Evolutionary conservation across 306 rosid species (phyloP), one percentile per base, ranked within the genome.

Genomic region (Trifolium dubium): DNA sequence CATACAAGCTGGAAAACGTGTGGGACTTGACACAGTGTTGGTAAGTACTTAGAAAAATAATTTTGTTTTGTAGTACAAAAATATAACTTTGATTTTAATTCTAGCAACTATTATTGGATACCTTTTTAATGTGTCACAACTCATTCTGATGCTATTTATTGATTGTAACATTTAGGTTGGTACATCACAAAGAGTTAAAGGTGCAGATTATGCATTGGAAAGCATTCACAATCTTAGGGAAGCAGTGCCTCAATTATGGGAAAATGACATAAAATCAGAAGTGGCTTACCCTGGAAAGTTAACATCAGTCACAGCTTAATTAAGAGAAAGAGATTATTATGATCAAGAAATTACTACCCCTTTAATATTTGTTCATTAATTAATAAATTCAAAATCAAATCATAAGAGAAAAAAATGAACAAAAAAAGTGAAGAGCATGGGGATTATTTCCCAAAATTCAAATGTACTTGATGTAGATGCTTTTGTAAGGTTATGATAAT

Each of bases 191-290:
- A 88, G 97, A 83, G 87, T 89, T 7, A 89, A 90, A 81, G 99
- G 93, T 23, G 98, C 97, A 35, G 99, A 95, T 86, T 87, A 83
- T 85, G 99, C 98, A 1, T 82, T 95, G 69, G 98, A 92, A 81
- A 95, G 96, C 79, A 92, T 92, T 64, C 98, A 95, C 83, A 95
- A 95, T 68, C 92, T 95, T 1, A 95, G 86, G 61, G 99, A 95
- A 53, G 98, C 98, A 18, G 67, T 95, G 62, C 86, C 92, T 60
- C 91, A 92, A 84, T 85, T 95, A 56, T 92, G 96, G 98, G 91
- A 95, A 13, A 86, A 63, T 78, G 97, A 88, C 10, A 81, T 58
- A 17, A 89, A 86, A 92, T 82, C 97, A 55, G 92, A 88, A 77
- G 92, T 86, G 64, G 82, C 83, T 19, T 91, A 86, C 83, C 55